Base-by-base conservation (phyloP, 306 rosid genomes). In the Quercus dentata region DNA sequence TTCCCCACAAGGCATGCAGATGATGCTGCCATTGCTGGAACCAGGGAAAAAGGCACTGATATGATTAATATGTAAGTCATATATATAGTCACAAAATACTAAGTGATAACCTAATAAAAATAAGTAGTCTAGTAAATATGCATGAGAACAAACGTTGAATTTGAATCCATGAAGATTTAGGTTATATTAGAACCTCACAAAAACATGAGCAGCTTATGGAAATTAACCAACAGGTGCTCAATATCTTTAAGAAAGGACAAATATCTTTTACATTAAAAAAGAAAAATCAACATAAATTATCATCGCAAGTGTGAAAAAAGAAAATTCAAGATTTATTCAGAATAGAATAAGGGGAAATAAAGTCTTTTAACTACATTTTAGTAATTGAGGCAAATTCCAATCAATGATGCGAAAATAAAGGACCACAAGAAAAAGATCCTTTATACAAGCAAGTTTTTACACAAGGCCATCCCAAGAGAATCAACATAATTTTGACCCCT, bases 1-100 rank as follows among this genome's bases (percentile, higher is more conserved):
- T 82, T 90, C 35, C 97, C 99, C 85, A 89, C 91, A 70, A 94
- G 87, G 86, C 92, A 95, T 52, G 97, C 90, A 56, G 89, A 90
- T 55, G 94, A 87, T 28, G 96, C 87, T n/a, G 91, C 96, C 99
- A 95, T 93, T 77, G 74, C 85, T 81, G 62, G 69, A 49, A 70
- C 41, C 28, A 27, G 4, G 17, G 30, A 76, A 56, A 41, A 68
- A 41, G 68, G 71, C 31, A 51, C 74, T 19, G 79, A 6, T 38
- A 70, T 18, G 3, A 51, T 20, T 3, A 17, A n/a, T 27, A 25
- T 64, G 57, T 13, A 13, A 71, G 59, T 71, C 62, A 33, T 13
- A 71, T 72, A 35, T 67, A 35, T 67, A 67, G 38, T 8, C 51
- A 19, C 38, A 21, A 67, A 67, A 4, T 67, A 8, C n/a, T 10